These are phyloP conservation scores for Pythium aristosporum DNA, from an alignment of 352 stramenopile genomes.

Conservation along the genomic window DNA sequence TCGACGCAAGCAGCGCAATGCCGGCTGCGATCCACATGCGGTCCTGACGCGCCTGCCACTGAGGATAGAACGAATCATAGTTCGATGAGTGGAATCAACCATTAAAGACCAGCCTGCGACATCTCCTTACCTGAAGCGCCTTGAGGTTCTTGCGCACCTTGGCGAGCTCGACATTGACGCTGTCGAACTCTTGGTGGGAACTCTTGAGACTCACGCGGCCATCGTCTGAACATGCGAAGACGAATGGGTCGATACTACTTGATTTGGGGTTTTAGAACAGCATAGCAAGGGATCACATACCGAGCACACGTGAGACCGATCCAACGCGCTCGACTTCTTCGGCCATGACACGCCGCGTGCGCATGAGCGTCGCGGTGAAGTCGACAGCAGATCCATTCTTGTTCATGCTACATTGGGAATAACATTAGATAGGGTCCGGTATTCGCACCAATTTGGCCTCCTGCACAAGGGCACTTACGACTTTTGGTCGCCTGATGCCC, in stretches of 20 bases:
- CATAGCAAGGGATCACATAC: constrained; percentile 16
- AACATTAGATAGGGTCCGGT: too few relatives aligned
- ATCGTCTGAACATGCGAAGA: constrained; percentile 33
- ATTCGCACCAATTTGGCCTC: too few relatives aligned
- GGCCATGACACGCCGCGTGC: constrained; percentile 65
- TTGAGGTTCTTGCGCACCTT: constrained; percentile 64
- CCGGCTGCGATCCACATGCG: constrained; percentile 77
- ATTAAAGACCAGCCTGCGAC: background rate
- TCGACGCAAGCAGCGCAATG: constrained; percentile 55
- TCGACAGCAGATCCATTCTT: constrained; percentile 45
- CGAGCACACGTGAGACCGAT: constrained; percentile 60
- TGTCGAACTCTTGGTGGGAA: constrained; percentile 60
- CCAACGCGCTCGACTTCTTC: constrained; percentile 71
- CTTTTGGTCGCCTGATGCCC: constrained; percentile 12
- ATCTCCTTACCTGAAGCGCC: constrained; percentile 34
- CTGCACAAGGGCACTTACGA: constrained; percentile 20
- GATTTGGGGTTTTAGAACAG: background rate
- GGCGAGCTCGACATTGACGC: constrained; percentile 53
- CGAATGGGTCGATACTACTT: too few relatives aligned
- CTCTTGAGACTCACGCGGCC: constrained; percentile 54
- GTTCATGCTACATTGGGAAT: constrained; percentile 7
- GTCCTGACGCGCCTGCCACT: constrained; percentile 79
- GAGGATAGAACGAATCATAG: background rate
- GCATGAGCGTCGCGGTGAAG: constrained; percentile 61
- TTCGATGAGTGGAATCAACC: background rate